Percentiles rank a stretch among this genome's conserved stretches.
Conservation (phyloP, 345 rosid genomes). For the Lumnitzera racemosa region DNA sequence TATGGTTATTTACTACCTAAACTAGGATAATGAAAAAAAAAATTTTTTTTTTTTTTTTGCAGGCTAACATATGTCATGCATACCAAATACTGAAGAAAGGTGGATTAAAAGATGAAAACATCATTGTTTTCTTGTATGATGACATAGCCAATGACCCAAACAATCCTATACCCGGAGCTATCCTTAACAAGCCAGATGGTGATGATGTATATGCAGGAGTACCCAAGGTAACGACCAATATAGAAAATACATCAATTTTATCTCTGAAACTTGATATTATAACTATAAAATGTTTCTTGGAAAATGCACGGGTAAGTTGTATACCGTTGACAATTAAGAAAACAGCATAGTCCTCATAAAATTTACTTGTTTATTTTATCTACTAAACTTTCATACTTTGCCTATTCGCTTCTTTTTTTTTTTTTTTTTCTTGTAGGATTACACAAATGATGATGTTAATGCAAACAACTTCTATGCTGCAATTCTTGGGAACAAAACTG, state of each 20-base stretch:
- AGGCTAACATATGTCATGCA: slow-evolving; percentile 80
- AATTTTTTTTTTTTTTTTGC: not conserved
- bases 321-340: too few relatives aligned
- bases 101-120: slow-evolving; percentile 63
- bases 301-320: too few relatives aligned
- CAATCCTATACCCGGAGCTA: slow-evolving; percentile 59
- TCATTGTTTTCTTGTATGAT: slow-evolving; percentile 75
- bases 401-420: too few relatives aligned
- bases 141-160: slow-evolving; percentile 38
- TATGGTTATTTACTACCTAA: too few relatives aligned
- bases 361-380: too few relatives aligned
- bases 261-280: too few relatives aligned
- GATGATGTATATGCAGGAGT: slow-evolving; percentile 53
- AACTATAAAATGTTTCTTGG: too few relatives aligned
- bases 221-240: slow-evolving; percentile 36
- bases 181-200: slow-evolving; percentile 56
- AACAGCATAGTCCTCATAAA: too few relatives aligned
- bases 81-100: slow-evolving; percentile 48
- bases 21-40: too few relatives aligned
- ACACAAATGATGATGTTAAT: slow-evolving; percentile 29
- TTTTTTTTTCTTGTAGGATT: slow-evolving; percentile 37
- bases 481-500: slow-evolving; percentile 44
- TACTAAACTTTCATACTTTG: too few relatives aligned
- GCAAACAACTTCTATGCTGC: slow-evolving; percentile 40
- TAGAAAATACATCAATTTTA: too few relatives aligned